Percentiles rank a stretch among this genome's conserved stretches.
These are phyloP conservation scores for Eucalyptus pauciflora DNA, from an alignment of 345 rosid species.

Conservation along the genomic window DNA sequence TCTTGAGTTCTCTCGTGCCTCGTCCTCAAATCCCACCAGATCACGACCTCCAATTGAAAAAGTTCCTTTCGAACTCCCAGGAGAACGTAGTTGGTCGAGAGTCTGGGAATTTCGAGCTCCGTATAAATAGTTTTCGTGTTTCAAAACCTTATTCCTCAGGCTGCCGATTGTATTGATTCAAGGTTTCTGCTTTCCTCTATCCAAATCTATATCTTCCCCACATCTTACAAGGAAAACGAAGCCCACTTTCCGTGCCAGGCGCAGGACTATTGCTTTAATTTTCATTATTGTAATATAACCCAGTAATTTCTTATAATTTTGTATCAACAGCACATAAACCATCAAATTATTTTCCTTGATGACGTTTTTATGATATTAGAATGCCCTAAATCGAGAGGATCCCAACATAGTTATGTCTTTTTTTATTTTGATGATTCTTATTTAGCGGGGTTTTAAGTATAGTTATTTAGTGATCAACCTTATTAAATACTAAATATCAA, in stretches of 20 bases:
- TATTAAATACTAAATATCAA: neutral
- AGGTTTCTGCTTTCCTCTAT: neutral
- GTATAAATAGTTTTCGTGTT: neutral
- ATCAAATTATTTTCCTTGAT: neutral
- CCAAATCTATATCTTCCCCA: neutral
- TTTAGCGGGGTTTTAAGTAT: neutral
- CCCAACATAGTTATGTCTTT: neutral
- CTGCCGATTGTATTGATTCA: neutral
- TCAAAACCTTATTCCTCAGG: neutral
- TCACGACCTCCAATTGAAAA: neutral
- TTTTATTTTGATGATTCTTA: neutral
- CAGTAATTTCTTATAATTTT: neutral
- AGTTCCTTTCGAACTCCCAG: neutral
- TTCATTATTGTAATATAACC: neutral
- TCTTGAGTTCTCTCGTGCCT: neutral
- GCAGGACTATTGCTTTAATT: neutral
- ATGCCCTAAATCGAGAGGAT: neutral
- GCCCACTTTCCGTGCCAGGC: neutral
- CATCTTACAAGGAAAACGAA: neutral
- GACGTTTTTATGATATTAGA: neutral
- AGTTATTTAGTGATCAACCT: neutral
- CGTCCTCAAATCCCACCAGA: neutral
- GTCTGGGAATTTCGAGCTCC: neutral
- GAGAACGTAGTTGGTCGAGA: neutral
- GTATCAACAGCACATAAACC: neutral